Evolutionary conservation across 208 protist genomes (phyloP), one percentile per base, ranked within the genome.

Genomic region (Leptomonas seymouri): DNA sequence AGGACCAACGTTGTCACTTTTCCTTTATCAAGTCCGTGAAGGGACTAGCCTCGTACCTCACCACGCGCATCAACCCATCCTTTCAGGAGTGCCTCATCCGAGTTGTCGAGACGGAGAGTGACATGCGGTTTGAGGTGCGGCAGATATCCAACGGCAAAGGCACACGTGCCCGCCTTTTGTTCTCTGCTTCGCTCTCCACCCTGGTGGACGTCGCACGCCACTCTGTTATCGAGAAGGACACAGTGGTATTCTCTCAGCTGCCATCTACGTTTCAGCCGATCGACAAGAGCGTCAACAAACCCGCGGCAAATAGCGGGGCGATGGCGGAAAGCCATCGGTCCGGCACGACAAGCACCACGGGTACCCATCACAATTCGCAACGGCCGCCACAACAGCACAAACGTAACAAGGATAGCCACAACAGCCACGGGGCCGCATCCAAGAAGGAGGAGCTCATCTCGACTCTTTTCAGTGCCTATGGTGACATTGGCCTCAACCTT

Each of bases 41-140:
- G 28, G 70, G 62, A 0, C 28, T 87, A 23, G 68, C 76, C 2
- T 82, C 78, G 0, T 87, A 80, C 63, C 28, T 89, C 42, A 81
- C 76, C 46, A 76, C 71, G 0, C 76, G 80, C 60, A 78, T 80
- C 30, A 77, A 76, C 50, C 78, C 76, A 1, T 72, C 63, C 14
- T 83, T 80, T 57, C 77, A 87, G 54, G 86, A 88, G 70, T 82
- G 75, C 21, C 55, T 86, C 34, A 63, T 91, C 23, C 27, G 42
- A 16, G 57, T 89, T 0, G 58, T 71, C 20, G 77, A 80, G 49
- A 62, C 49, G 42, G 53, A 75, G 55, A 72, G 77, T n/a, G 77
- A 82, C 14, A 49, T 84, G 23, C 39, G 21, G 7, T 84, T 92
- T 55, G 78, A 85, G 44, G 74, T 87, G 53, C 65, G 76, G 25